Conservation (phyloP, 2,329 filamentous ascomycete species). For the Diplodia seriata region DNA sequence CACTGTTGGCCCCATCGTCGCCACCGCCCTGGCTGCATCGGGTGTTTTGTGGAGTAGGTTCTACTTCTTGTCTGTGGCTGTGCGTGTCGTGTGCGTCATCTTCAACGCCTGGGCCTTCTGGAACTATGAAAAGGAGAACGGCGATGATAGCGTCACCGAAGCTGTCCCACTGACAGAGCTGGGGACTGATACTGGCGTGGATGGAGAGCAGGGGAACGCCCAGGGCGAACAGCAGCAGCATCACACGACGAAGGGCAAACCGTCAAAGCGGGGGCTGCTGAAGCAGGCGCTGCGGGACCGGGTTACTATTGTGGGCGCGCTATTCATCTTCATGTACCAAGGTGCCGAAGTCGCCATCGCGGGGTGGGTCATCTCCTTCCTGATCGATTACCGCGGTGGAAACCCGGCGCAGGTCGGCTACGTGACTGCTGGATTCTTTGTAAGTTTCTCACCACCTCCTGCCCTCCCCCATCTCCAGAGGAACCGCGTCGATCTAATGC, state of each 20-base stretch:
- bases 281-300: constrained; percentile 59
- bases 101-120: constrained; percentile 73
- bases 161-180: too few species aligned
- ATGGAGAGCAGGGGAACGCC: constrained; percentile 52
- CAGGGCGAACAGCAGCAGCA: constrained; percentile 57
- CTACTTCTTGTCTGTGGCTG: constrained; percentile 70
- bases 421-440: constrained; percentile 73
- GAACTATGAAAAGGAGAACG: constrained; percentile 68
- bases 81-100: constrained; percentile 64
- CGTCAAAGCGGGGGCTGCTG: constrained; percentile 57
- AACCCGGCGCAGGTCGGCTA: constrained; percentile 77
- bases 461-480: background rate
- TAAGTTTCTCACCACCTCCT: constrained; percentile 46
- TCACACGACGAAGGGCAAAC: background rate
- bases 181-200: too few species aligned
- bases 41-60: constrained; percentile 72
- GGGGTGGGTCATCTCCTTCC: constrained; percentile 86
- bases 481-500: background rate
- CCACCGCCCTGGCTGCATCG: constrained; percentile 72
- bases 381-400: constrained; percentile 75
- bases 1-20: constrained; percentile 72
- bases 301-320: constrained; percentile 73
- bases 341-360: constrained; percentile 84
- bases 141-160: constrained; percentile 40
- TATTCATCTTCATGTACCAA: constrained; percentile 88